Evolutionary conservation across 306 rosid species (phyloP).

Genomic region (Styphnolobium japonicum): DNA sequence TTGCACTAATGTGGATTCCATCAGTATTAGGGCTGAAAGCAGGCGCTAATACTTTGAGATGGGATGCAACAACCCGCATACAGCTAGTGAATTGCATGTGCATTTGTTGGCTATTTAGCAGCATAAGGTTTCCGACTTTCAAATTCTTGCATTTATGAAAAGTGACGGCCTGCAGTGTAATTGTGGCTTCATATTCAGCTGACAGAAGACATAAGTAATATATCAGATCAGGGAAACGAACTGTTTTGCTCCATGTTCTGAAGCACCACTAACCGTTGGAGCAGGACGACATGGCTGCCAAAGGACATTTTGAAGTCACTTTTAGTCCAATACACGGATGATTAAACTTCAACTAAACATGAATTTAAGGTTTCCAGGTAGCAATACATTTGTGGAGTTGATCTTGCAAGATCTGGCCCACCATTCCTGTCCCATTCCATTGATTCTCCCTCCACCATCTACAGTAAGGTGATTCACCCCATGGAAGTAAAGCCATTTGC

Average conservation of each 20-base stretch:
- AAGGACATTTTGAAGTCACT: conserved; percentile 29
- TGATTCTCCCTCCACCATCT: conserved; percentile 73
- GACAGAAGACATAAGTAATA: background rate
- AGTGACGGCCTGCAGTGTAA: conserved; percentile 69
- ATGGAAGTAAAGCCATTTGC: conserved; percentile 75
- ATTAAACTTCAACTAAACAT: conserved; percentile 26
- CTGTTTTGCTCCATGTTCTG: conserved; percentile 26
- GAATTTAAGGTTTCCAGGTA: conserved; percentile 26
- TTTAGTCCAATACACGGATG: conserved; percentile 26
- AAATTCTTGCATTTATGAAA: conserved; percentile 71
- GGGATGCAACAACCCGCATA: conserved; percentile 59
- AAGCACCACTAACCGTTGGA: conserved; percentile 75
- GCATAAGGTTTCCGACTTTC: conserved; percentile 50
- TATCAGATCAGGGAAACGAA: background rate
- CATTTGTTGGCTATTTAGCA: conserved; percentile 84
- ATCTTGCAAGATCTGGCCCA: conserved; percentile 88
- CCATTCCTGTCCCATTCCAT: conserved; percentile 94
- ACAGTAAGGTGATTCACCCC: conserved; percentile 70
- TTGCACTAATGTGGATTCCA: conserved; percentile 83
- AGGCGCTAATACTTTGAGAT: conserved; percentile 69
- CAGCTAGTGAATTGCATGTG: conserved; percentile 72
- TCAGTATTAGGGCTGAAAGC: conserved; percentile 84
- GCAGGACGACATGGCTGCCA: conserved; percentile 81
- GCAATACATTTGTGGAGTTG: conserved; percentile 60
- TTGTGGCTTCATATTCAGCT: conserved; percentile 29